Percentiles rank a stretch among this genome's conserved stretches.
phyloP scores from a whole-genome alignment of 768 basidiomycete genomes.

The Pleurotus platypus region DNA sequence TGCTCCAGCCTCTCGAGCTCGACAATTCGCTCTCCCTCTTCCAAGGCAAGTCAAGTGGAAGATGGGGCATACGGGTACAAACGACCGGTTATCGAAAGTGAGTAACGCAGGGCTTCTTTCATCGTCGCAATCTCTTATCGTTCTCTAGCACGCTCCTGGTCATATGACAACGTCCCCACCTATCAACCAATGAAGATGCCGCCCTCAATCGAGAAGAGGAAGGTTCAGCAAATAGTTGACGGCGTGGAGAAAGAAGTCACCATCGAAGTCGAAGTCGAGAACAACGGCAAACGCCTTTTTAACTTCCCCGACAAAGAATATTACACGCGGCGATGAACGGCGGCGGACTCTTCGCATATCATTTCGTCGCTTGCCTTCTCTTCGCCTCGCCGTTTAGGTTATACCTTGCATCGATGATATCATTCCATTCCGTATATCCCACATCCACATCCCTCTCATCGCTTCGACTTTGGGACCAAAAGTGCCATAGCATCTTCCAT shows the following conservation, averaged over 20 bases:
- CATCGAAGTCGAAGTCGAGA: conserved; percentile 53
- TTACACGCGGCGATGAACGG: not conserved
- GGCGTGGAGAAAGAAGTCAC: conserved; percentile 45
- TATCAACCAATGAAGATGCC: conserved; percentile 62
- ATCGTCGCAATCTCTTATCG: conserved; percentile 1
- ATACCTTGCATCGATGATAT: not conserved
- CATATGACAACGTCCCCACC: conserved; percentile 61
- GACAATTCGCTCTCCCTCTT: conserved; percentile 21
- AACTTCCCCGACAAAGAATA: conserved; percentile 50
- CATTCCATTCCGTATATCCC: not conserved
- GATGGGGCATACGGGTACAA: conserved; percentile 19
- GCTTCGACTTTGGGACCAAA: not conserved
- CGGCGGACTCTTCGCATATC: not conserved
- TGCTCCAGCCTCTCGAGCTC: conserved; percentile 32
- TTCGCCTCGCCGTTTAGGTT: not conserved
- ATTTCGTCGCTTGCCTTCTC: not conserved
- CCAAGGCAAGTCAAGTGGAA: conserved; percentile 23
- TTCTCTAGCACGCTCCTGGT: conserved; percentile 63
- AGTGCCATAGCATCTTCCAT: not conserved
- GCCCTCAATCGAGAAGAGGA: conserved; percentile 53
- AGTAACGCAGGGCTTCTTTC: conserved; percentile 15
- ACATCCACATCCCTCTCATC: not conserved
- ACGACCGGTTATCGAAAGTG: conserved; percentile 52
- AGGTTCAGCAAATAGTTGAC: conserved; percentile 34
- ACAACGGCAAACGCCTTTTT: conserved; percentile 63